Percentiles rank a stretch among this genome's conserved stretches.
Conservation (phyloP, 2,329 filamentous ascomycete species). For the Apiospora sp. region DNA sequence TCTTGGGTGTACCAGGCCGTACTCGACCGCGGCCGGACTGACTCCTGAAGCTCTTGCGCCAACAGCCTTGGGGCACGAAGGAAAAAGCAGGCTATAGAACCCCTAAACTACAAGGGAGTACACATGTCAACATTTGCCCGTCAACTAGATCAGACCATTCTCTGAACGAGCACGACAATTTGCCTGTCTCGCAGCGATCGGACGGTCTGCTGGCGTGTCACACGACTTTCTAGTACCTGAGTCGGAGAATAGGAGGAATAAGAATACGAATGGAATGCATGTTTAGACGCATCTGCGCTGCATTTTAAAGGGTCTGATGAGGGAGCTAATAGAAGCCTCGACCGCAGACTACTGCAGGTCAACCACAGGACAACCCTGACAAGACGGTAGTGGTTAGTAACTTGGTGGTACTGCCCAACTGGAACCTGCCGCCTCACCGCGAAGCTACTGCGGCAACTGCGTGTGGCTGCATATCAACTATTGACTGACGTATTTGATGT, state of each 20-base stretch:
- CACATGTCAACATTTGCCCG: background rate
- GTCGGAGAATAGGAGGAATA: slow-evolving; percentile 16
- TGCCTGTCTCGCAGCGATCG: slow-evolving; percentile 4
- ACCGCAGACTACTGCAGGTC: slow-evolving; percentile 19
- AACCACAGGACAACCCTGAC: slow-evolving; percentile 8
- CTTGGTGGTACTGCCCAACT: background rate
- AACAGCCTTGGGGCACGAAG: background rate
- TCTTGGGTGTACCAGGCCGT: background rate
- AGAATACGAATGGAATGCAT: slow-evolving; percentile 6
- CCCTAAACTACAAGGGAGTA: background rate
- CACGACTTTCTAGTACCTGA: slow-evolving; percentile 12
- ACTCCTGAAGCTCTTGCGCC: background rate
- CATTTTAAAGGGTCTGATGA: background rate
- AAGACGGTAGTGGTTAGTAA: background rate
- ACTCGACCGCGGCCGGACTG: background rate
- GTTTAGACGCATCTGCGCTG: background rate
- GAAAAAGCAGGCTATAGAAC: background rate
- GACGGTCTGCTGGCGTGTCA: slow-evolving; percentile 15
- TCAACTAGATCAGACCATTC: slow-evolving; percentile 14
- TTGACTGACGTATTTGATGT: background rate
- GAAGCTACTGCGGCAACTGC: slow-evolving; percentile 7
- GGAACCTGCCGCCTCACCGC: slow-evolving; percentile 19
- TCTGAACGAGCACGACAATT: slow-evolving; percentile 9
- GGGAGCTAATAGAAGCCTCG: slow-evolving; percentile 7
- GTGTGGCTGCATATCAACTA: slow-evolving; percentile 13